phyloP scores from a whole-genome alignment of 495 filamentous ascomycete species.

The Chaetomidium leptoderma region DNA sequence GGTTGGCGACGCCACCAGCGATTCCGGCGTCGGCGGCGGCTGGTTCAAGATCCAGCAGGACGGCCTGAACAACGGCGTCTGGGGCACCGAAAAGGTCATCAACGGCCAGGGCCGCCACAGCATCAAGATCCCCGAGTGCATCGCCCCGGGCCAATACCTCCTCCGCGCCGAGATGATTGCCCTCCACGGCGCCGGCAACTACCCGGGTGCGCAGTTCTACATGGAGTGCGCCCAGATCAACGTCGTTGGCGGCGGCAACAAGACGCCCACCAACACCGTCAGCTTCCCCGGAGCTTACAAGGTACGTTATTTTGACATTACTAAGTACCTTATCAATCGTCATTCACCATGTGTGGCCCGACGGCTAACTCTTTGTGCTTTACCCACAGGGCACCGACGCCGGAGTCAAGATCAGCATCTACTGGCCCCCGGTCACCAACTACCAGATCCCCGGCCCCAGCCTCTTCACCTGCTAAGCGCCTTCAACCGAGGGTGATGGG shows the following conservation, averaged over 20 bases:
- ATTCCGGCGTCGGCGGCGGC: constrained; percentile 41
- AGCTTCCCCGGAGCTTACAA: constrained; percentile 43
- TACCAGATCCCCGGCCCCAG: constrained; percentile 40
- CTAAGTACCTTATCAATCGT: too few species aligned
- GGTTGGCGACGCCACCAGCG: constrained; percentile 41
- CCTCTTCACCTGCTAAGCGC: constrained; percentile 31
- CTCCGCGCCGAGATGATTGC: constrained; percentile 53
- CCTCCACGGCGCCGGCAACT: constrained; percentile 43
- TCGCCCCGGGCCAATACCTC: constrained; percentile 47
- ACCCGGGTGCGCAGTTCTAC: constrained; percentile 50
- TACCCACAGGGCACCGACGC: constrained; percentile 32
- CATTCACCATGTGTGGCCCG: too few species aligned
- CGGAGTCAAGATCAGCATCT: constrained; percentile 47
- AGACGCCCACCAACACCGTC: constrained; percentile 33
- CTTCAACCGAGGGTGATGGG: background rate
- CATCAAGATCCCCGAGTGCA: constrained; percentile 44
- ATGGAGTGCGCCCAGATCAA: constrained; percentile 51
- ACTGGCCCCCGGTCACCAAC: constrained; percentile 37
- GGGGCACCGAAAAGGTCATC: constrained; percentile 45
- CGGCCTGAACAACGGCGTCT: constrained; percentile 38
- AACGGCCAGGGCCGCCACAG: constrained; percentile 43
- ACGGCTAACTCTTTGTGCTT: too few species aligned
- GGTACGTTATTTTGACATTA: constrained; percentile 20
- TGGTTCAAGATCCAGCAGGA: constrained; percentile 53
- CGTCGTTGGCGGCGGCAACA: constrained; percentile 33